Evolutionary conservation across 225 moss, liverwort and hornwort genomes (phyloP), one percentile per base, ranked within the genome.

Genomic region (Polytrichum formosum): DNA sequence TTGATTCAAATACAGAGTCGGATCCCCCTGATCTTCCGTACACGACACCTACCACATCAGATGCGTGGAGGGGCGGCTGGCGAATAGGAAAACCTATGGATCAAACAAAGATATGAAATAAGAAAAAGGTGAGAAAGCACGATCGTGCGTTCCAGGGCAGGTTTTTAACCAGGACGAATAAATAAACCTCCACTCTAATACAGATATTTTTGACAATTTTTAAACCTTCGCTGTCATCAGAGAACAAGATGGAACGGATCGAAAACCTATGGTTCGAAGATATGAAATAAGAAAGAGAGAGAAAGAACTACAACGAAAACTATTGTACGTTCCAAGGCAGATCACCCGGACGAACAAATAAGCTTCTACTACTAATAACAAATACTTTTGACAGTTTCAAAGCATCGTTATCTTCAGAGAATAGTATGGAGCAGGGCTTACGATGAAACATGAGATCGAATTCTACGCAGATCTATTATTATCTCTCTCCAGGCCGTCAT

Each of bases 281-380:
- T 28, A 17, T 63, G 63, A 26, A 27, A 27, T 25, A 19, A 25
- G 23, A 22, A 23, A 21, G 2, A 33, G 1, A 46, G 21, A 25
- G 46, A 30, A 22, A 66, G 21, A 35, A 37, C 4, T 9, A 22
- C 20, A 22, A 46, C 7, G 20, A 4, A 33, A 18, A 5, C 35
- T 66, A 66, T 20, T 66, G 66, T 9, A 35, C 35, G 66, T 66
- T 46, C 66, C 37, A 53, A 66, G 66, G 46, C 66, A 66, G 20
- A 30, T 30, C 21, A 53, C 66, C 66, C 31, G 22, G 31, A 66
- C 31, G 20, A 66, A 19, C 8, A 66, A 31, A 35, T 22, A 66
- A 37, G 59, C 7, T 6, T n/a, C 21, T 22, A 8, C 59, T 22
- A 59, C n/a, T 23, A 59, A 6, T 6, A 23, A 6, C 59, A 59